Evolutionary conservation across 1,284 basidiomycete species (phyloP), one percentile per base, ranked within the genome.

Genomic region (Acaromyces ingoldii): DNA sequence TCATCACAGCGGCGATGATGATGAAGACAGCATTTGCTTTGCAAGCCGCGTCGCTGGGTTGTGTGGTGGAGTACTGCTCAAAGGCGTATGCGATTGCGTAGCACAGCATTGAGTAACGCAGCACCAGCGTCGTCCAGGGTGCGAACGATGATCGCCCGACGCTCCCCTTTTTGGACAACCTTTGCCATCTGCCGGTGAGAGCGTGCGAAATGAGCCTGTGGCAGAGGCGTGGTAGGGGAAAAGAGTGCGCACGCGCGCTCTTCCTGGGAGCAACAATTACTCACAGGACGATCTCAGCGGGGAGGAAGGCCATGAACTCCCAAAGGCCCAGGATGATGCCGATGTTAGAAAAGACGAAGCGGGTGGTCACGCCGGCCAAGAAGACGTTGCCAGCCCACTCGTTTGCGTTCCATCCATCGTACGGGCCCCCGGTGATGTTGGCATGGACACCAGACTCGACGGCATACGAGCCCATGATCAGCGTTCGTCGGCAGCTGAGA

Each of bases 261-360:
- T n/a, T n/a, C n/a, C n/a, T n/a, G n/a, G n/a, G n/a, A n/a, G n/a
- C n/a, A 24, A 42, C 15, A n/a, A 10, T 30, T 45, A 26, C 21
- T 28, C 42, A 45, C 26, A 45, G 22, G 28, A 45, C 42, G 17
- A 45, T 28, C 24, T 45, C 42, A n/a, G 42, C 42, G 24, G 42
- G 42, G 6, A 45, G 21, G 2, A 45, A 22, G 2, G 42, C 30
- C 15, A 28, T 31, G 15, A 45, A 45, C 19, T 45, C 42, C 42
- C 42, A 45, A 13, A 45, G 26, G 4, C 42, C 42, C 3, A 45
- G 13, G 4, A 45, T 31, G 42, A 45, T 31, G 11, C 29, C 13
- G 24, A 45, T n/a, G n/a, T 40, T 19, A 11, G 26, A 11, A 29
- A 22, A 28, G 15, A 45, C 34, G 4, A 25, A 15, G 4, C 19